phyloP scores from a whole-genome alignment of 805 yeast species.

The Ogataea saltuana region DNA sequence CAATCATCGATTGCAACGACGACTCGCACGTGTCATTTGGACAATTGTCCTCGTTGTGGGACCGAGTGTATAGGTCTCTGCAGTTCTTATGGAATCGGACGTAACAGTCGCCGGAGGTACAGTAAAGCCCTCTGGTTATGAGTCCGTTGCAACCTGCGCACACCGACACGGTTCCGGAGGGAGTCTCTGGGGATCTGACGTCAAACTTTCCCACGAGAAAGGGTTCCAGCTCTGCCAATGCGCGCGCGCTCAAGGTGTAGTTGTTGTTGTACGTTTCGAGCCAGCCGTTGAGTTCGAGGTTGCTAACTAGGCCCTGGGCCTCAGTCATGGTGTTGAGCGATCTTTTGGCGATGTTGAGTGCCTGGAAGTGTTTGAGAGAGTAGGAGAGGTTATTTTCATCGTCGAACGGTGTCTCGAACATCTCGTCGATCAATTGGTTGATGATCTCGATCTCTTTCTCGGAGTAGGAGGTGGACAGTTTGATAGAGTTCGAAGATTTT shows the following conservation, averaged over 20 bases:
- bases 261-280: constrained; percentile 39
- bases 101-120: constrained; percentile 37
- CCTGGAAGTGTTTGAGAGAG: constrained; percentile 38
- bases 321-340: constrained; percentile 30
- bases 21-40: constrained; percentile 34
- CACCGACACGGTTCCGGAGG: constrained; percentile 40
- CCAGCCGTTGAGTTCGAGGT: constrained; percentile 56
- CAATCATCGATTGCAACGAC: constrained; percentile 17
- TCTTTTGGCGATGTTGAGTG: constrained; percentile 34
- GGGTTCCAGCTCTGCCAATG: constrained; percentile 48
- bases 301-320: constrained; percentile 40
- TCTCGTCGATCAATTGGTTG: constrained; percentile 44
- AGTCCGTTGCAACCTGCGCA: constrained; percentile 56
- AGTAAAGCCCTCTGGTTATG: constrained; percentile 52
- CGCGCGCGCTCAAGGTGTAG: constrained; percentile 41
- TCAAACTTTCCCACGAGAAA: constrained; percentile 48
- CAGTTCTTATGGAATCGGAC: constrained; percentile 53
- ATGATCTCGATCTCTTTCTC: constrained; percentile 46
- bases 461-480: constrained; percentile 36
- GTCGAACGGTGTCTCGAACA: constrained; percentile 33
- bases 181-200: constrained; percentile 22
- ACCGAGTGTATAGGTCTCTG: constrained; percentile 39
- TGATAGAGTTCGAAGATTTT: constrained; percentile 40
- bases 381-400: constrained; percentile 33
- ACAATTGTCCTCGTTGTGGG: constrained; percentile 34